These are phyloP conservation scores for Chaetomiaceae sp. DNA, from an alignment of 2,329 filamentous ascomycete genomes.

Conservation along the genomic window DNA sequence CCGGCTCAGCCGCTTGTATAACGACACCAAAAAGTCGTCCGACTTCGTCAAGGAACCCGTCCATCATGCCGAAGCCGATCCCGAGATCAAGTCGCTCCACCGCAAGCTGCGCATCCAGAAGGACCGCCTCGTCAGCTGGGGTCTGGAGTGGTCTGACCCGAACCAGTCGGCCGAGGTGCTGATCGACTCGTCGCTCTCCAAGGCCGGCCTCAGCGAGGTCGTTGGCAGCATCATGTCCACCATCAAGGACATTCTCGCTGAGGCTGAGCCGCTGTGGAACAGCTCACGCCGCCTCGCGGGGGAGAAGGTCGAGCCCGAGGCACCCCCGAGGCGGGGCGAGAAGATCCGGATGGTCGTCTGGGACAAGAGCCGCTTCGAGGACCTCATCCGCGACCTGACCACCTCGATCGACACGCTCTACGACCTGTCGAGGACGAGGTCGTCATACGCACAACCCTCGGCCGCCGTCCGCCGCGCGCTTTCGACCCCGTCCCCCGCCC, in stretches of 20 bases:
- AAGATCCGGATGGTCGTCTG: constrained; percentile 56
- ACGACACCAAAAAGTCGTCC: constrained; percentile 74
- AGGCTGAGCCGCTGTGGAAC: constrained; percentile 68
- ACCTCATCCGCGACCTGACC: constrained; percentile 68
- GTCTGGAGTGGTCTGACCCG: constrained; percentile 74
- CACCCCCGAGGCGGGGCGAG: constrained; percentile 38
- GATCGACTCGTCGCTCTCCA: constrained; percentile 66
- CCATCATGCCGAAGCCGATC: constrained; percentile 55
- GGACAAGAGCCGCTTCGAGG: constrained; percentile 69
- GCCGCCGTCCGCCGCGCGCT: constrained; percentile 31
- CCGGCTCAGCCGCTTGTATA: constrained; percentile 67
- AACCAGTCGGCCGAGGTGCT: constrained; percentile 52
- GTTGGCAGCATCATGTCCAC: constrained; percentile 75
- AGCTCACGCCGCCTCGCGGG: constrained; percentile 48
- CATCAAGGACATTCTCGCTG: constrained; percentile 73
- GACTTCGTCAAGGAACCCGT: constrained; percentile 65
- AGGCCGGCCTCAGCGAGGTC: constrained; percentile 69
- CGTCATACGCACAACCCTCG: constrained; percentile 37
- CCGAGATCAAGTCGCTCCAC: constrained; percentile 66
- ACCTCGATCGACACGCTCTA: constrained; percentile 75
- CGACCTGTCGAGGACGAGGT: constrained; percentile 65
- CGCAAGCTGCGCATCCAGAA: constrained; percentile 76
- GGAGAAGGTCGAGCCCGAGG: constrained; percentile 35
- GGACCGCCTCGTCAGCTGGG: constrained; percentile 74
- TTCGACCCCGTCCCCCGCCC: constrained; percentile 31